phyloP scores from a whole-genome alignment of 805 yeast genomes.

The Barnettozyma californica region DNA sequence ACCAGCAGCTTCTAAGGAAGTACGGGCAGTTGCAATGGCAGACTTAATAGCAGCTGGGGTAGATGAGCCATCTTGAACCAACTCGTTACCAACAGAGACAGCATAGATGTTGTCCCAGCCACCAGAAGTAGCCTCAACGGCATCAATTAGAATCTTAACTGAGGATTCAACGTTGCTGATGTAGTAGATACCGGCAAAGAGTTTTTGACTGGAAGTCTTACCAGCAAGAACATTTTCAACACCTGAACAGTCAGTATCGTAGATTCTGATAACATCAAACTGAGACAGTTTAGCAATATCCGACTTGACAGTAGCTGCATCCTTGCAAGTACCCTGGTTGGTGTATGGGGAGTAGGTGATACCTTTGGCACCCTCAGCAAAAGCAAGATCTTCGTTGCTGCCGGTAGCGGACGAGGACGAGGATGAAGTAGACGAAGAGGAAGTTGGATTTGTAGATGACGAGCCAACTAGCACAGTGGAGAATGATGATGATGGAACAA shows the following conservation, averaged over 20 bases:
- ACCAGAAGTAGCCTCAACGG: conserved; percentile 36
- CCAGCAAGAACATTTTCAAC: conserved; percentile 47
- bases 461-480: conserved; percentile 2
- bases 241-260: conserved; percentile 58
- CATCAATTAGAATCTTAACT: conserved; percentile 37
- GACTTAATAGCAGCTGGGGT: conserved; percentile 40
- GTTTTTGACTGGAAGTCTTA: conserved; percentile 41
- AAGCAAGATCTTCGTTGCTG: not conserved
- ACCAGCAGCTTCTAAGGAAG: conserved; percentile 39
- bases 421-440: conserved; percentile 29
- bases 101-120: conserved; percentile 59
- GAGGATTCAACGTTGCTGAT: conserved; percentile 39
- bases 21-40: conserved; percentile 44
- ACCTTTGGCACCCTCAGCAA: conserved; percentile 45
- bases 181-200: conserved; percentile 57
- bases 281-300: conserved; percentile 42
- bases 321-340: conserved; percentile 49
- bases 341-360: conserved; percentile 64
- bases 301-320: conserved; percentile 37
- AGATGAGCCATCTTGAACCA: conserved; percentile 49
- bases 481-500: conserved; percentile 12
- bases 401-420: conserved; percentile 24
- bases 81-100: conserved; percentile 59
- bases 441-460: conserved; percentile 18
- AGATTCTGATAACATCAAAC: conserved; percentile 51